Evolutionary conservation across 441 rosid species (phyloP).

Genomic region (Populus hybrid): DNA sequence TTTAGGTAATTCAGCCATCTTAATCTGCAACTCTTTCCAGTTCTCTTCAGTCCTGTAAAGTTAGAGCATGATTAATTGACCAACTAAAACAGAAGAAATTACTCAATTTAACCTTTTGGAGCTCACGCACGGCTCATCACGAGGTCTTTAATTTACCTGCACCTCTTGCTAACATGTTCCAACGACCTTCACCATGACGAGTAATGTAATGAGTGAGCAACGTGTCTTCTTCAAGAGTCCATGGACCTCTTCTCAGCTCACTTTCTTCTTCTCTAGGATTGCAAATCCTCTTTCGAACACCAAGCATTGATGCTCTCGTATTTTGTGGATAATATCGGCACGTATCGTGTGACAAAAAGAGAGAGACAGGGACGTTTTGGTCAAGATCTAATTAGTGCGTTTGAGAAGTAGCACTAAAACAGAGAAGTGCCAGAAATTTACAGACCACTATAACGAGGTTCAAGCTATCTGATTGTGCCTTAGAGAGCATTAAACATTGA

Average conservation of each 20-base stretch:
- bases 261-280: conserved; percentile 29
- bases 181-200: conserved; percentile 61
- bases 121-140: neutral
- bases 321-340: too few species aligned
- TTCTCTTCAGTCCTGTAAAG: conserved; percentile 43
- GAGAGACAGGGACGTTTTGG: neutral
- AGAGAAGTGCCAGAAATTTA: neutral
- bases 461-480: too few species aligned
- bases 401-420: neutral
- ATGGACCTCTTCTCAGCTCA: conserved; percentile 63
- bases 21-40: conserved; percentile 17
- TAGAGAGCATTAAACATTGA: too few species aligned
- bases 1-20: conserved; percentile 62
- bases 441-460: too few species aligned
- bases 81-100: neutral
- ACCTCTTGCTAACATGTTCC: conserved; percentile 58
- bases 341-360: neutral
- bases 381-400: neutral
- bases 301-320: conserved; percentile 17
- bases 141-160: conserved; percentile 36
- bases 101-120: neutral
- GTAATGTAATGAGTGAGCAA: conserved; percentile 52
- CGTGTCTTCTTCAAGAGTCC: conserved; percentile 76
- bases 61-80: neutral
- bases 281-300: conserved; percentile 20